phyloP scores from a whole-genome alignment of 2,329 filamentous ascomycete species.

The Fusarium sterilihyphosum region DNA sequence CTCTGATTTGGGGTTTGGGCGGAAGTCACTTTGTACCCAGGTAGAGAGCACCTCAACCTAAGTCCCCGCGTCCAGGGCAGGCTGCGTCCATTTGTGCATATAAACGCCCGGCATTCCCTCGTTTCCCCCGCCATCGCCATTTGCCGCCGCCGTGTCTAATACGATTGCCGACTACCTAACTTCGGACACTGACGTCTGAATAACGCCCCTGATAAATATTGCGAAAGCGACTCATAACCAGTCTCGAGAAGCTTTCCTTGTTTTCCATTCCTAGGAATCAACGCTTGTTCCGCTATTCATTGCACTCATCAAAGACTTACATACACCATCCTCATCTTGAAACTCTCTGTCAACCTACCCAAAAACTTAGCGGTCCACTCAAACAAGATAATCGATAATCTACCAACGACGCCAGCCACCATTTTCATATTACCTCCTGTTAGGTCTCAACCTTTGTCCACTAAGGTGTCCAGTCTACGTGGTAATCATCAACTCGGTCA shows the following conservation, averaged over 20 bases:
- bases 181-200: conserved; percentile 1
- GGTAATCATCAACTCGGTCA: neutral
- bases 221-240: conserved; percentile 10
- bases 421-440: neutral
- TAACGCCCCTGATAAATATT: conserved; percentile 17
- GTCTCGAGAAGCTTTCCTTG: neutral
- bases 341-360: neutral
- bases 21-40: conserved; percentile 9
- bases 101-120: conserved; percentile 59
- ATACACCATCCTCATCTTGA: neutral
- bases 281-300: neutral
- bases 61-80: too few species aligned
- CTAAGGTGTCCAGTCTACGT: neutral
- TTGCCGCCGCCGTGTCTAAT: conserved; percentile 36
- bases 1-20: conserved; percentile 31
- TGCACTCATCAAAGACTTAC: neutral
- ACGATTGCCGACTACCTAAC: conserved; percentile 33
- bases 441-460: neutral
- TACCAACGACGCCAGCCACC: neutral
- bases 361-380: neutral
- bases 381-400: neutral
- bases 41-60: neutral
- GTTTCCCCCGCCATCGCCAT: conserved; percentile 36
- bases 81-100: conserved; percentile 52
- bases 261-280: neutral